These are phyloP conservation scores for Geoglossum cookeanum DNA, from an alignment of 2,329 filamentous ascomycete species.

Conservation along the genomic window DNA sequence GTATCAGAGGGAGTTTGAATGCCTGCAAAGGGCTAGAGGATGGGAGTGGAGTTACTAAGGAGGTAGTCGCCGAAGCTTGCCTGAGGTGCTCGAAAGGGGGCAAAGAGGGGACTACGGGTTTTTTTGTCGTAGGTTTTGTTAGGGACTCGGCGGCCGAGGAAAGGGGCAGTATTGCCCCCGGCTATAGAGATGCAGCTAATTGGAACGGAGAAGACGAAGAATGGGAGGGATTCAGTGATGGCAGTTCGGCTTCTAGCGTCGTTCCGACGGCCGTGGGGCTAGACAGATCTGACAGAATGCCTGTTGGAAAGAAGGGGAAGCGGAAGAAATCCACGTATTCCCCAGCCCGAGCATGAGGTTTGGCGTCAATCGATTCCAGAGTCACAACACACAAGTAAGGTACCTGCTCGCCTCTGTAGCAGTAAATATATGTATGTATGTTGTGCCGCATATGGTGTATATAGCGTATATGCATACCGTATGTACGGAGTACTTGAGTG, in stretches of 20 bases:
- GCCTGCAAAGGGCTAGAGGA: conserved; percentile 14
- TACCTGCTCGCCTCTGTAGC: too few relatives aligned
- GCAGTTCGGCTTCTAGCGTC: conserved; percentile 1
- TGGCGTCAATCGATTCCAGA: not conserved
- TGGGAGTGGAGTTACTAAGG: conserved; percentile 25
- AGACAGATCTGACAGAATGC: not conserved
- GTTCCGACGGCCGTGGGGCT: not conserved
- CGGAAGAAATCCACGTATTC: not conserved
- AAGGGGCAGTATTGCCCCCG: conserved; percentile 7
- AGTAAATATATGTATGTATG: too few relatives aligned
- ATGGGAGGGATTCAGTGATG: conserved; percentile 20
- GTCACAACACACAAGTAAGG: not conserved
- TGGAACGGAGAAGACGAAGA: conserved; percentile 12
- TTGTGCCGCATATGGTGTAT: too few relatives aligned
- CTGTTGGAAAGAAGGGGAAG: not conserved
- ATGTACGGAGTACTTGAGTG: too few relatives aligned
- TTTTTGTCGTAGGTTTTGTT: conserved; percentile 82
- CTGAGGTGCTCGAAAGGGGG: conserved; percentile 58
- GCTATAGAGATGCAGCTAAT: conserved; percentile 8
- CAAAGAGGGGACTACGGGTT: conserved; percentile 78
- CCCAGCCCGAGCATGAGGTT: not conserved
- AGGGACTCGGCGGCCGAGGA: conserved; percentile 26
- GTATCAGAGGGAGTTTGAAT: conserved; percentile 38
- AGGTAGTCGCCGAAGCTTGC: conserved; percentile 48
- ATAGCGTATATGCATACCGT: too few relatives aligned